Base-by-base conservation (phyloP, 768 basidiomycete genomes). In the Coprinopsis marcescibilis region DNA sequence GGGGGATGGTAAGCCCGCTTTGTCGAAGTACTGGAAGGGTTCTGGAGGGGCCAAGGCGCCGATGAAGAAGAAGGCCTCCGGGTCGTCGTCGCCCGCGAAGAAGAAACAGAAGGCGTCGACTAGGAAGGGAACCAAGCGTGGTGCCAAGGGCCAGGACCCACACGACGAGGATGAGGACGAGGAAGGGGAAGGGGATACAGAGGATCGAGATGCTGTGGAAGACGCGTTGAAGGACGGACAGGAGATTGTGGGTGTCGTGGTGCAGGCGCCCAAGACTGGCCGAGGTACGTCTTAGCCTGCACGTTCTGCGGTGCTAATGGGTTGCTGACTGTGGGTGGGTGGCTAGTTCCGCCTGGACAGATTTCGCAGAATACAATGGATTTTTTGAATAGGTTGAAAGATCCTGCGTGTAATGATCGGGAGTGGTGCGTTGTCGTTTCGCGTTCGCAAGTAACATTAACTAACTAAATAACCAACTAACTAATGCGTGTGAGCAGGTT, bases 351-450 rank as follows among this genome's bases (percentile, higher is more conserved):
- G 0, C 77, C 89, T 10, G 93, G 92, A 8, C 80, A 81, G 61
- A 79, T 96, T 57, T 94, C 92, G 1, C 72, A 81, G 55, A 94
- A 96, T 53, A 89, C 86, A 2, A 63, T 97, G 27, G 67, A 89
- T 57, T 96, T 96, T 60, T 61, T 94, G 46, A 65, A 54, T 6
- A 71, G 83, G 20, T 69, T 96, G 32, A 75, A 75, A 57, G 78
- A 88, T 48, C 85, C 89, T 1, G 73, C 78, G 35, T 82, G 81
- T 57, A 93, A 97, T 51, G 87, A 96, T 60, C 75, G 91, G 3
- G 75, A 83, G 66, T 89, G 90, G 91, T 40, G 20, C 7, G 38
- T 36, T 10, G 7, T 17, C 38, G 11, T 24, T 24, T 8, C 38
- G n/a, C n/a, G n/a, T n/a, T n/a, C n/a, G n/a, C n/a, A n/a, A n/a